Evolutionary conservation across 1,139 yeast genomes (phyloP), one percentile per base, ranked within the genome.

Genomic region (Wickerhamomyces sp.): DNA sequence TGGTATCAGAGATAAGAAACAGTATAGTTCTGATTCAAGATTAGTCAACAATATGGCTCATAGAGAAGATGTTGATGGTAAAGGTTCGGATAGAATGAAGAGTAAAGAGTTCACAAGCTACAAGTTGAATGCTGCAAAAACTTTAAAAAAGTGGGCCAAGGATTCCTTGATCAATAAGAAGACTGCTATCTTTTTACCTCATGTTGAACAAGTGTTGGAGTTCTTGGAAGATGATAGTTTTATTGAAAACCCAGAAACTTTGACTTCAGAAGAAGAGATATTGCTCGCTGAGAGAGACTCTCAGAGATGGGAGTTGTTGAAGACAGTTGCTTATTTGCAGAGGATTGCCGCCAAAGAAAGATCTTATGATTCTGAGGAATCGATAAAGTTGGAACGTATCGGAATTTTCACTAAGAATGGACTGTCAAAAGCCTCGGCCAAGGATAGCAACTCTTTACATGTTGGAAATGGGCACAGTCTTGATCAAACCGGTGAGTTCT

Each of bases 1-100:
- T 35, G 97, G 97, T 34, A 73, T 89, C 23, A 68, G 95, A 41
- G 96, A 88, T 42, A 78, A 75, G 54, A 89, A 89, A 62, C 77
- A 80, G 39, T 75, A 78, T 38, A 85, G 95, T 15, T 70, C 78
- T 3, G 97, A 89, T 58, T 71, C 87, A 1, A 72, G 97, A 52
- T 80, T 89, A 29, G 81, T 80, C 37, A 78, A 78, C 32, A 84
- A 72, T 51, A 64, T 64, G 11, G 60, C 57, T 16, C 96, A 89
- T 54, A 63, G 67, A 38, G 63, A 64, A 15, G 96, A 89, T 57
- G 93, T 88, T 11, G 72, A 64, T 10, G 96, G 96, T 7, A 65
- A 66, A 21, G 96, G 96, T 7, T 48, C 59, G 7, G 96, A 88
- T 54, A 69, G 68, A 44, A 75, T 72, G 64, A 67, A 68, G 38